Conservation (phyloP, 2,329 filamentous ascomycete genomes). For the Diaporthe citrichinensis region DNA sequence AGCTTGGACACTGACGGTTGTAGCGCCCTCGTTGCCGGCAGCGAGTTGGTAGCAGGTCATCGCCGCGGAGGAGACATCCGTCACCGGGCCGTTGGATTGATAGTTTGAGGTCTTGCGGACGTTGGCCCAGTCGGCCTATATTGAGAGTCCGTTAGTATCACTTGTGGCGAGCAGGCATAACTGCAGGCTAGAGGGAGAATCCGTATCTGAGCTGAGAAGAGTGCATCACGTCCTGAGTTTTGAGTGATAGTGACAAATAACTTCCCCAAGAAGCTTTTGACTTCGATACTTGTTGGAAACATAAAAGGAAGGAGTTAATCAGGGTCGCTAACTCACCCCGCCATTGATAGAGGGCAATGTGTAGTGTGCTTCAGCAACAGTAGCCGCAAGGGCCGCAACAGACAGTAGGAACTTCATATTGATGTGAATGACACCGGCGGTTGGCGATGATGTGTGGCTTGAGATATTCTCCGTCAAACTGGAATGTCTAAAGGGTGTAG, state of each 20-base stretch:
- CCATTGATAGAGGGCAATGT: constrained; percentile 31
- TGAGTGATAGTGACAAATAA: background rate
- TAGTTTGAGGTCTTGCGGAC: constrained; percentile 64
- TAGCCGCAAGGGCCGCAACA: constrained; percentile 12
- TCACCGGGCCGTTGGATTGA: constrained; percentile 64
- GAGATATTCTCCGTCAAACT: background rate
- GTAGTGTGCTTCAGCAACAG: constrained; percentile 25
- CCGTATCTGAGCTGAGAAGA: background rate
- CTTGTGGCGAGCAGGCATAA: too few relatives aligned
- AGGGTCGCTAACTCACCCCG: background rate
- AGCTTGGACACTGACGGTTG: constrained; percentile 59
- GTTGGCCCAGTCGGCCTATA: constrained; percentile 58
- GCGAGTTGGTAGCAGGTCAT: constrained; percentile 66
- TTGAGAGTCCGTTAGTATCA: background rate
- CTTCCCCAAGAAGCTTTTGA: too few relatives aligned
- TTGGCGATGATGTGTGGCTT: background rate
- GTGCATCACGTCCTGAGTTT: too few relatives aligned
- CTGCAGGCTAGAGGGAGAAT: background rate
- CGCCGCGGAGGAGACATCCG: constrained; percentile 60
- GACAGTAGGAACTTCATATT: constrained; percentile 25
- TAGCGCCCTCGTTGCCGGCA: constrained; percentile 56
- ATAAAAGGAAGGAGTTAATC: background rate
- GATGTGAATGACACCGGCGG: too few relatives aligned
- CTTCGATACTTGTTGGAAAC: rapidly evolving
- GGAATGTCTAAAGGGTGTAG: background rate